Percentiles rank a stretch among this genome's conserved stretches.
These are phyloP conservation scores for Sutorius australiensis DNA, from an alignment of 768 basidiomycete genomes.

Conservation along the genomic window DNA sequence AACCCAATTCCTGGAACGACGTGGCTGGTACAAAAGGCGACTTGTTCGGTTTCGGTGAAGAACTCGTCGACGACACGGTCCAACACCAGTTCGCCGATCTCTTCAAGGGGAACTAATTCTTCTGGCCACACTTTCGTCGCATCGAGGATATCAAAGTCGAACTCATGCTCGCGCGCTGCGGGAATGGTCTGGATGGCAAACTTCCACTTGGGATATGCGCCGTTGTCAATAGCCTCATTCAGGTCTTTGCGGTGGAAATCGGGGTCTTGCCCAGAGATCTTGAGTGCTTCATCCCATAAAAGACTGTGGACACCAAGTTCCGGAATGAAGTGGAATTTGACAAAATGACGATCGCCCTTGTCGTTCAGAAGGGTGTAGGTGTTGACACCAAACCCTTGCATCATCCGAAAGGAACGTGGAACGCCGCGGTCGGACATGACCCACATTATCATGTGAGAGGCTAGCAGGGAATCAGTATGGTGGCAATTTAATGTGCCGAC, in stretches of 20 bases:
- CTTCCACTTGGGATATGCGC: conserved; percentile 72
- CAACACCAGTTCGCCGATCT: conserved; percentile 72
- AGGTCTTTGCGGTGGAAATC: conserved; percentile 89
- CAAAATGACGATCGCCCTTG: conserved; percentile 67
- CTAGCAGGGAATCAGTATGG: conserved; percentile 31
- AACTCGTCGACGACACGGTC: conserved; percentile 66
- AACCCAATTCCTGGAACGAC: conserved; percentile 65
- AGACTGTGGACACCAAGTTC: conserved; percentile 81
- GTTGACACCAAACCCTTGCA: conserved; percentile 89
- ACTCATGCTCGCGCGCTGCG: conserved; percentile 70
- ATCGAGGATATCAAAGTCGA: conserved; percentile 86
- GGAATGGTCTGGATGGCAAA: conserved; percentile 64
- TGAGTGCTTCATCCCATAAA: conserved; percentile 88
- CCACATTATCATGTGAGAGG: conserved; percentile 80
- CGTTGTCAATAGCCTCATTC: conserved; percentile 74
- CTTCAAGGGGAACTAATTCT: conserved; percentile 70
- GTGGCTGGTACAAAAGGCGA: conserved; percentile 75
- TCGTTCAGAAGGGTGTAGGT: conserved; percentile 73
- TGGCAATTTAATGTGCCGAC: background rate
- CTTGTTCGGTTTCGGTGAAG: conserved; percentile 86
- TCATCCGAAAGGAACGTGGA: conserved; percentile 82
- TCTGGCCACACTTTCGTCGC: conserved; percentile 86
- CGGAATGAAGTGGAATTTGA: conserved; percentile 85
- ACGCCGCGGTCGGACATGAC: conserved; percentile 80
- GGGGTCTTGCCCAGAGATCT: conserved; percentile 79